Base-by-base conservation (phyloP, 1,284 basidiomycete genomes). In the Cryptococcus depauperatus region DNA sequence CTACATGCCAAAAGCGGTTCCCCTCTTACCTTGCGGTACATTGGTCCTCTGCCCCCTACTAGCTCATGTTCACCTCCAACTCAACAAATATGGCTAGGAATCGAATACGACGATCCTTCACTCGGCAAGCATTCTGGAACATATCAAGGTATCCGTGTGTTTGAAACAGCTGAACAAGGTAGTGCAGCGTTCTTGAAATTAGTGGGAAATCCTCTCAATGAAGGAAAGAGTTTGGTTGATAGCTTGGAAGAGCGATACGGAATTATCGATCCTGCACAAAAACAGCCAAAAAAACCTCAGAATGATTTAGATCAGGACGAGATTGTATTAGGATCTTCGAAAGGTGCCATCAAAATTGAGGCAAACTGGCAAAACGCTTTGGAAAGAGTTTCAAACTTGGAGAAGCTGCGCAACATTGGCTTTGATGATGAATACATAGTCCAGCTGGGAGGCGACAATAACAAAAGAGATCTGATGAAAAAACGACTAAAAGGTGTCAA, bases 91-190 rank as follows among this genome's bases (percentile, higher is more conserved):
- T 98, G 93, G 92, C 77, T 92, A 4, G 93, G 93, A 11, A 78
- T 97, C 41, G 92, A 97, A 72, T 98, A 92, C 87, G 93, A 98
- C 61, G 82, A 90, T 60, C 76, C 82, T 5, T 50, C 64, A 1
- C 77, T 86, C 43, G 92, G 92, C 22, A 93, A 85, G 68, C 91
- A 97, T 64, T 79, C 83, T 56, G 93, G 93, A 10, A 66, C 75
- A 46, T 86, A 85, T 65, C 81, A 86, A 54, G 85, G 81, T 28
- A 78, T 74, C 45, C 76, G 75, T 28, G 92, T 95, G 68, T 98
- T 97, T 64, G 63, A 46, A 9, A 52, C 54, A 2, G 42, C 54
- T 4, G 50, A 64, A 25, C 33, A 66, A 41, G 61, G 67, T 14
- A 55, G 67, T 2, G 70, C 64, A 3, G 62, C 64, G 25, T 73